Percentiles rank a stretch among this genome's conserved stretches.
Conservation (phyloP, 495 filamentous ascomycete species). For the Aspergillus cristatus region DNA sequence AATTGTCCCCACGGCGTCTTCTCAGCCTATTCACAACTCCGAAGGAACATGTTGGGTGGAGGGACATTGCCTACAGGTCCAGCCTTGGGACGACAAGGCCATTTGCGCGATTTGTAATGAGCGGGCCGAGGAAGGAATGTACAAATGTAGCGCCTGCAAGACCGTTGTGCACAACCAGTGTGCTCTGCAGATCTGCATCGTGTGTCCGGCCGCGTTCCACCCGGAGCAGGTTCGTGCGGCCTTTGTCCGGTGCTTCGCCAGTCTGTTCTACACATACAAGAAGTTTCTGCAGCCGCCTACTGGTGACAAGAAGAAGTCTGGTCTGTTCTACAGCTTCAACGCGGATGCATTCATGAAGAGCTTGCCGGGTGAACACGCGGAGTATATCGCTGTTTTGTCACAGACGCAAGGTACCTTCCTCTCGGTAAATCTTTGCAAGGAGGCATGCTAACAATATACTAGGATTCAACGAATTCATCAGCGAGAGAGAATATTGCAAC, state of each 20-base stretch:
- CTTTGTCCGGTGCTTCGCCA: slow-evolving; percentile 89
- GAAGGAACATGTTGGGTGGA: slow-evolving; percentile 87
- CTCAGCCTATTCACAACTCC: slow-evolving; percentile 77
- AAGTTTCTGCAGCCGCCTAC: slow-evolving; percentile 68
- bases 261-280: slow-evolving; percentile 91
- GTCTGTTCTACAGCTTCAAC: slow-evolving; percentile 85
- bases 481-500: slow-evolving; percentile 62
- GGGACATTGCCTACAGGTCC: slow-evolving; percentile 81
- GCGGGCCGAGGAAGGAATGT: slow-evolving; percentile 79
- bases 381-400: slow-evolving; percentile 78
- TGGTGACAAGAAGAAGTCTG: slow-evolving; percentile 75
- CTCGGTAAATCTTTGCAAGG: too few relatives aligned
- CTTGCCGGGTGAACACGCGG: slow-evolving; percentile 81
- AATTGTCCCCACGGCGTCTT: slow-evolving; percentile 82
- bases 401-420: slow-evolving; percentile 62
- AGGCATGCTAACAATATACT: slow-evolving; percentile 1
- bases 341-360: slow-evolving; percentile 89
- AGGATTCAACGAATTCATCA: slow-evolving; percentile 96
- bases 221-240: slow-evolving; percentile 84
- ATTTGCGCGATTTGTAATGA: slow-evolving; percentile 86
- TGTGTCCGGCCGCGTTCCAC: slow-evolving; percentile 85
- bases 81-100: slow-evolving; percentile 54
- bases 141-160: slow-evolving; percentile 72
- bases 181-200: slow-evolving; percentile 67
- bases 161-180: slow-evolving; percentile 74